Conservation (phyloP, 257 asterid genomes). For the Solanum corneliomulleri region DNA sequence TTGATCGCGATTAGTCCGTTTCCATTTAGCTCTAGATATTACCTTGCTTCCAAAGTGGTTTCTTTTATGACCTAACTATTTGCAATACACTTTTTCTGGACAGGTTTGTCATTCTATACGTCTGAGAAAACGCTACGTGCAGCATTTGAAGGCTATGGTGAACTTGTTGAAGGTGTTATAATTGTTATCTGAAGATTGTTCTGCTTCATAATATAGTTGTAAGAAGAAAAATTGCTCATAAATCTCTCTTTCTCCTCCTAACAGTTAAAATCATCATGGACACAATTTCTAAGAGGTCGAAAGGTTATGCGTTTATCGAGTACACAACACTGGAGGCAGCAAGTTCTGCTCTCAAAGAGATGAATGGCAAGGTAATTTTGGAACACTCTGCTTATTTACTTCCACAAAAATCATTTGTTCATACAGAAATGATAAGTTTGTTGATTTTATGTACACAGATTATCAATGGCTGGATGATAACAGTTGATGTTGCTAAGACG, state of each 20-base stretch:
- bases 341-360: conserved; percentile 61
- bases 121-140: conserved; percentile 83
- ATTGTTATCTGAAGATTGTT: background rate
- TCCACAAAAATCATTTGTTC: background rate
- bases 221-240: background rate
- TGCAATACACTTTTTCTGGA: conserved; percentile 1
- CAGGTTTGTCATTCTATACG: conserved; percentile 91
- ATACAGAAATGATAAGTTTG: background rate
- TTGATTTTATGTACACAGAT: conserved; percentile 33
- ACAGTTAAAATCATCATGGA: conserved; percentile 96
- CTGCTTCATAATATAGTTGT: background rate
- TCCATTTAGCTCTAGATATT: background rate
- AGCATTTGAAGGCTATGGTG: conserved; percentile 86
- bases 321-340: conserved; percentile 92
- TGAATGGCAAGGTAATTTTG: conserved; percentile 79
- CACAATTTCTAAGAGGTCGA: conserved; percentile 92
- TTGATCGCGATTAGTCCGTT: background rate
- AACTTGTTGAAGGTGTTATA: conserved; percentile 61
- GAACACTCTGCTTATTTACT: background rate
- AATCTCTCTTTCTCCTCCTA: background rate
- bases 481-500: conserved; percentile 75
- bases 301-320: conserved; percentile 83
- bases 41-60: background rate
- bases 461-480: conserved; percentile 97
- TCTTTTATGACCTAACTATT: background rate